Base-by-base conservation (phyloP, 2,329 filamentous ascomycete genomes). In the Botrytis deweyae region DNA sequence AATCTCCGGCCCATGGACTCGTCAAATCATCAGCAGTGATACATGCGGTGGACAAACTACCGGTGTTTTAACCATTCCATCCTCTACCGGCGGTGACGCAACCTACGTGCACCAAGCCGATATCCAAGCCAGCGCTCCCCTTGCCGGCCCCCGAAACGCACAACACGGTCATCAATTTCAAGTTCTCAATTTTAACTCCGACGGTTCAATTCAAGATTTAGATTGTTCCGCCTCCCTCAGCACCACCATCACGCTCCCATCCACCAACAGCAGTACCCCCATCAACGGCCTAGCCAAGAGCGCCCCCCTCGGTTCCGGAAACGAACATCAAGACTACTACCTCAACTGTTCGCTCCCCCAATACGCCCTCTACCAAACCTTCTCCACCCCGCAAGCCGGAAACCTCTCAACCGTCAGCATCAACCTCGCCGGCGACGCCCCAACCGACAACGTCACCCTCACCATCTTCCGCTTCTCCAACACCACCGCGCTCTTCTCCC, bases 1-100 rank as follows among this genome's bases (percentile, higher is more conserved):
- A 1, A 72, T 78, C 18, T 55, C 73, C 9, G 76, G 77, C 10
- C 76, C 78, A 4, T 79, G 78, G 78, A 70, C 33, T 38, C 73
- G 78, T 9, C 76, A 79, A 64, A 78, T 77, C 10, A 77, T 79
- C 59, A 76, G 75, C 55, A 55, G 59, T 3, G 76, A 79, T 72
- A 79, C 77, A 46, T 79, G 77, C 44, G 75, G 76, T 20, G 76
- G 78, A 3, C 78, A 79, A 75, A 72, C 71, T 12, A 77, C 71
- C 29, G 74, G 75, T 8, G 78, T 79, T 40, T 72, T 78, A 0
- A 73, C 74, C 22, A 70, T 78, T 5, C 77, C 76, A 0, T 74
- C 73, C 9, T 72, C 75, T 16, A 40, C 66, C 1, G 73, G 70
- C n/a, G 73, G 74, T 18, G 46, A 68, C 42, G 59, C 74, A 61